Evolutionary conservation across 1,284 basidiomycete species (phyloP).

Genomic region (Ustilago tritici): DNA sequence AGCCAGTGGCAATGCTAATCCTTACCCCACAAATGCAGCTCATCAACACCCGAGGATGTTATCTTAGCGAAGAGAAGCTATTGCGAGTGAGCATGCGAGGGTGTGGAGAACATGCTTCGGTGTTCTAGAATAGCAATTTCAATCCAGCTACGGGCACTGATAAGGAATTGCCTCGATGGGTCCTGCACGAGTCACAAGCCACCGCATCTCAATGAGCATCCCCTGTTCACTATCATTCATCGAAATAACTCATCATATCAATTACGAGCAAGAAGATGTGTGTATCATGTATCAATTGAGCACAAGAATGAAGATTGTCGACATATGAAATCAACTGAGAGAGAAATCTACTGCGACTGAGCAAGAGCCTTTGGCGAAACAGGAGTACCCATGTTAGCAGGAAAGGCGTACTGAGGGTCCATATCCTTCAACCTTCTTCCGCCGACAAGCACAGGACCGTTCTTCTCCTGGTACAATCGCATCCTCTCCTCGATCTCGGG

Average conservation of each 20-base stretch:
- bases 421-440: slow-evolving; percentile 81
- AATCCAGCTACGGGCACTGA: background rate
- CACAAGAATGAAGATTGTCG: background rate
- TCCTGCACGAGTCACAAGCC: background rate
- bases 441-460: slow-evolving; percentile 90
- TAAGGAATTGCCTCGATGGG: background rate
- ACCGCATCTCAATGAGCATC: background rate
- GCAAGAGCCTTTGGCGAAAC: slow-evolving; percentile 41
- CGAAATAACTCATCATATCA: background rate
- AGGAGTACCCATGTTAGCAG: slow-evolving; percentile 79
- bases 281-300: slow-evolving; percentile 1
- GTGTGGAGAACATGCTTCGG: slow-evolving; percentile 1
- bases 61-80: slow-evolving; percentile 2
- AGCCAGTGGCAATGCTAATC: background rate
- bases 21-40: slow-evolving; percentile 6
- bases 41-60: background rate
- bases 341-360: slow-evolving; percentile 18
- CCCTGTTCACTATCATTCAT: background rate
- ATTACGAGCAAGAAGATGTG: background rate
- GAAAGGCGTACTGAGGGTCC: slow-evolving; percentile 80
- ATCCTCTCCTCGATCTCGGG: slow-evolving; percentile 82
- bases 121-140: background rate
- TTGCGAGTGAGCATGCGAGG: background rate
- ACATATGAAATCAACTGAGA: background rate
- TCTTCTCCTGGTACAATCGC: slow-evolving; percentile 79